phyloP scores from a whole-genome alignment of 202 grass and related monocot species.

The Setaria italica region DNA sequence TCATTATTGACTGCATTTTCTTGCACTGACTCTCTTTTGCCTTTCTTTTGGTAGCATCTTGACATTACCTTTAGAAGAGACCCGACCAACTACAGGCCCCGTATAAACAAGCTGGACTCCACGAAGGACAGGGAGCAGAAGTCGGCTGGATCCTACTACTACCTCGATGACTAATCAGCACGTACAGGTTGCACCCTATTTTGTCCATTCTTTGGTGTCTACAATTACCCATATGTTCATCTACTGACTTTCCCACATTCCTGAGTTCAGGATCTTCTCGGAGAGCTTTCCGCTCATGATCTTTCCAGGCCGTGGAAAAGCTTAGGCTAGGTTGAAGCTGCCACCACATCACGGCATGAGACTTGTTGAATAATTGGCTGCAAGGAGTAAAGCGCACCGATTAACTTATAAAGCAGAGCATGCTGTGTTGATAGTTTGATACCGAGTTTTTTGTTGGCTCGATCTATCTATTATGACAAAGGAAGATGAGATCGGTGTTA shows the following conservation, averaged over 20 bases:
- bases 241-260: background rate
- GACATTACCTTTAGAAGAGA: conserved; percentile 95
- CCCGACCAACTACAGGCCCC: conserved; percentile 85
- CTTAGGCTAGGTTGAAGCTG: background rate
- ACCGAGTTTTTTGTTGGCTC: conserved; percentile 54
- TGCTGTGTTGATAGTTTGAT: conserved; percentile 42
- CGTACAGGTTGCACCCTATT: conserved; percentile 19
- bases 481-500: background rate
- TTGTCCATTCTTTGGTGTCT: background rate
- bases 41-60: conserved; percentile 62
- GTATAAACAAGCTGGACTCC: conserved; percentile 91
- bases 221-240: background rate
- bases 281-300: conserved; percentile 1
- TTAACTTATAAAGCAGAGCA: conserved; percentile 43
- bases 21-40: background rate
- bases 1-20: background rate
- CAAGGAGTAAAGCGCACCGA: background rate
- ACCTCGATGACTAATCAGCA: conserved; percentile 75
- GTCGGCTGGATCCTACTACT: conserved; percentile 83
- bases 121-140: conserved; percentile 95
- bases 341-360: conserved; percentile 3
- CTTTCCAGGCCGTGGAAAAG: background rate
- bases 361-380: conserved; percentile 39
- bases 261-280: conserved; percentile 22
- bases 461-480: conserved; percentile 37